Conservation (phyloP, 2,329 filamentous ascomycete species). For the Cladosporium oxysporum region DNA sequence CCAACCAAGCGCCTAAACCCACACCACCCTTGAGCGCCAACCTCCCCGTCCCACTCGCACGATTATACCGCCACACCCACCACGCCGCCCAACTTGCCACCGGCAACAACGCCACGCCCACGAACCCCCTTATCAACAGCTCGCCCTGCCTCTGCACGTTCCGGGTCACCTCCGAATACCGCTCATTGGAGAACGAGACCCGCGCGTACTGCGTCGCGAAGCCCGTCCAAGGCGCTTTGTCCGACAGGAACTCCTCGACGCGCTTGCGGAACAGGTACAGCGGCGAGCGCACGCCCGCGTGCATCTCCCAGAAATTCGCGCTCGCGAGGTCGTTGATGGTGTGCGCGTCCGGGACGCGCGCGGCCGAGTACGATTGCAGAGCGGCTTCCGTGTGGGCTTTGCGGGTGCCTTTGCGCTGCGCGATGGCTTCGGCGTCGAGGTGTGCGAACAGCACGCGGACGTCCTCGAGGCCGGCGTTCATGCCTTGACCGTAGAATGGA, state of each 20-base stretch:
- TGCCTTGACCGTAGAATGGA: constrained; percentile 96
- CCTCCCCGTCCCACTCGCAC: constrained; percentile 16
- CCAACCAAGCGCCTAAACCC: constrained; percentile 16
- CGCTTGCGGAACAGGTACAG: constrained; percentile 79
- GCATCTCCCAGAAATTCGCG: constrained; percentile 93
- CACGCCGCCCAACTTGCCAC: constrained; percentile 30
- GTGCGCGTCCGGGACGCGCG: constrained; percentile 76
- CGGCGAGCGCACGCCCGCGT: constrained; percentile 75
- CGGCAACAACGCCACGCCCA: constrained; percentile 51
- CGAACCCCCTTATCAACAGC: constrained; percentile 37
- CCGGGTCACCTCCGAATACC: constrained; percentile 79
- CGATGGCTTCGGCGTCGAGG: constrained; percentile 66
- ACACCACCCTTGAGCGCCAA: constrained; percentile 15
- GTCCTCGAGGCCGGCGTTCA: constrained; percentile 96
- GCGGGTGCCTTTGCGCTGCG: constrained; percentile 33
- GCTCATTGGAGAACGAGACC: constrained; percentile 89
- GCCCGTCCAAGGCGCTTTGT: constrained; percentile 73
- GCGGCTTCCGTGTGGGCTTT: constrained; percentile 42
- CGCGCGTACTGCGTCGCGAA: constrained; percentile 92
- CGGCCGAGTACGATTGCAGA: constrained; percentile 71
- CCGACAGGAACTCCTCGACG: constrained; percentile 79
- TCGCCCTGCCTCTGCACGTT: constrained; percentile 69
- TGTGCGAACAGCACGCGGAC: constrained; percentile 83
- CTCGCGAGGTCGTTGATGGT: constrained; percentile 91
- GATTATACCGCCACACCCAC: constrained; percentile 32